These are phyloP conservation scores for Scleroderma bovista DNA, from an alignment of 768 basidiomycete genomes.

Conservation along the genomic window DNA sequence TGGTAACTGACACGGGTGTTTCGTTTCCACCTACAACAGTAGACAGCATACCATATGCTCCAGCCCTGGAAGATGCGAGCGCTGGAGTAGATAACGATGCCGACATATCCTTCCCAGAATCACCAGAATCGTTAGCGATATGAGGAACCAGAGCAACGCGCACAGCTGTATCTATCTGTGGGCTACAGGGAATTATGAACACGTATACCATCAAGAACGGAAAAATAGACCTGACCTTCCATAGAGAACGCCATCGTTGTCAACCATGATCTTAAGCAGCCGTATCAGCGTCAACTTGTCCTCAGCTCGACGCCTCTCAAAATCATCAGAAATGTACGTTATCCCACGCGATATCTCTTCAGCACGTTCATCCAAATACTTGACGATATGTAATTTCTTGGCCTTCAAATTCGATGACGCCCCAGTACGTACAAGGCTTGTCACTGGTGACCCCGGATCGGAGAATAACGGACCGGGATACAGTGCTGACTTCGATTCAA, in stretches of 20 bases:
- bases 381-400: slow-evolving; percentile 73
- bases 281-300: slow-evolving; percentile 71
- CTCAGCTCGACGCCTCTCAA: slow-evolving; percentile 58
- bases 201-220: background rate
- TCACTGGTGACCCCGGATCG: slow-evolving; percentile 61
- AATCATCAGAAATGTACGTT: slow-evolving; percentile 55
- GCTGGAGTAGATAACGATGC: slow-evolving; percentile 19
- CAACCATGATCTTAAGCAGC: slow-evolving; percentile 74
- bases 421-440: slow-evolving; percentile 63
- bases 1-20: slow-evolving; percentile 50
- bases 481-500: slow-evolving; percentile 45
- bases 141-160: slow-evolving; percentile 67
- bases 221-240: slow-evolving; percentile 61
- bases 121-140: slow-evolving; percentile 28
- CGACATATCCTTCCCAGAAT: slow-evolving; percentile 17
- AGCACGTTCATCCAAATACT: slow-evolving; percentile 71
- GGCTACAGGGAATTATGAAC: slow-evolving; percentile 31
- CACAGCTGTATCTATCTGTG: slow-evolving; percentile 68
- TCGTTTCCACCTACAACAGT: slow-evolving; percentile 35
- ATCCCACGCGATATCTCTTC: slow-evolving; percentile 76
- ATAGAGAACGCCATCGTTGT: slow-evolving; percentile 82
- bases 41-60: slow-evolving; percentile 12
- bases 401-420: slow-evolving; percentile 61
- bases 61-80: slow-evolving; percentile 24
- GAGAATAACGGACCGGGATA: slow-evolving; percentile 89